These are phyloP conservation scores for Amaranthus palmeri DNA, from an alignment of 148 eudicot genomes.

Conservation along the genomic window DNA sequence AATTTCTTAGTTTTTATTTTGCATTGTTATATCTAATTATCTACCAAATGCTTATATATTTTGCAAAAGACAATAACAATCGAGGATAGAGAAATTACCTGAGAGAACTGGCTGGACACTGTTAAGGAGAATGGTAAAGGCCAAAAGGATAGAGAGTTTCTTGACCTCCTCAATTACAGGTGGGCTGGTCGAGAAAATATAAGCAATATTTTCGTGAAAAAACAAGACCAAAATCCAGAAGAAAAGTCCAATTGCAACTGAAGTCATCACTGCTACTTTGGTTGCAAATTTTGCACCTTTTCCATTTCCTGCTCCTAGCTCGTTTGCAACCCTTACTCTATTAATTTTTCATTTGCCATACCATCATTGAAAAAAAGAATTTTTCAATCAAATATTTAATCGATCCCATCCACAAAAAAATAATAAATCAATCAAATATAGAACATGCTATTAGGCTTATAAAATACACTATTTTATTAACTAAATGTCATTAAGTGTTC, in stretches of 20 bases:
- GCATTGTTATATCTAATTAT: no score
- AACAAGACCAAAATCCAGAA: constrained; percentile 33
- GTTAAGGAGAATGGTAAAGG: constrained; percentile 47
- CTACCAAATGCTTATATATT: no score
- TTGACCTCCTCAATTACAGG: constrained; percentile 33
- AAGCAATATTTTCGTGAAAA: constrained; percentile 33
- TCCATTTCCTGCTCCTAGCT: constrained; percentile 54
- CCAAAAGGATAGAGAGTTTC: constrained; percentile 31
- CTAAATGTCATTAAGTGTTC: no score
- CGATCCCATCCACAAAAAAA: no score
- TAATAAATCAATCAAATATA: no score
- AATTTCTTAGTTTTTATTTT: no score
- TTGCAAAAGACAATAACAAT: no score
- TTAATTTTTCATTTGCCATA: not conserved
- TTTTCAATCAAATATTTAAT: no score
- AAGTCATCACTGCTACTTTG: constrained; percentile 38
- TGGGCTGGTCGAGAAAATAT: constrained; percentile 34
- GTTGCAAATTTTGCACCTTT: constrained; percentile 52
- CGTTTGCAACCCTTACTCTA: constrained; percentile 55
- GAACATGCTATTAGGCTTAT: no score
- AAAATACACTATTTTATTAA: no score
- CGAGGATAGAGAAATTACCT: no score
- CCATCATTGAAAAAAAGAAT: not conserved
- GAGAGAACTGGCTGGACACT: no score
- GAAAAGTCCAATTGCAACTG: constrained; percentile 32